A percentile compares a stretch with the other conserved stretches of the same genome.
These are phyloP conservation scores for Amanita molliuscula DNA, from an alignment of 768 basidiomycete genomes.

Conservation along the genomic window DNA sequence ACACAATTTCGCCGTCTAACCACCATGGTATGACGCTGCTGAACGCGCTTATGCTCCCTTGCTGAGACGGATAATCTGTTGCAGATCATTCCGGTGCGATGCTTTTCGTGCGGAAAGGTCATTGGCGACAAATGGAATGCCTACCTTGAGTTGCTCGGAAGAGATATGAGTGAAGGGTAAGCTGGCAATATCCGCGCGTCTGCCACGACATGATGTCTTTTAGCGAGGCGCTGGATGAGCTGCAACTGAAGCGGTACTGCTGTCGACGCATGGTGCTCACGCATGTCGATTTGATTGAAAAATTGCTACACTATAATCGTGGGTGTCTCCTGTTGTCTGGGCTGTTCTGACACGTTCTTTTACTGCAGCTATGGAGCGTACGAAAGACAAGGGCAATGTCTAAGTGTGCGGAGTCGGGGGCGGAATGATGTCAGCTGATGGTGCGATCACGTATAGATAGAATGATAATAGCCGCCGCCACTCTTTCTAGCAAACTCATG, in stretches of 20 bases:
- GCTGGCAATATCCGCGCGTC: background rate
- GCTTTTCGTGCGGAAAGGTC: slow-evolving; percentile 96
- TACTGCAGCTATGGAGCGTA: slow-evolving; percentile 35
- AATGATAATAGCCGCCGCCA: background rate
- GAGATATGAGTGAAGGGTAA: background rate
- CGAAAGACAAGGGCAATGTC: slow-evolving; percentile 29
- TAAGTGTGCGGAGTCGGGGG: slow-evolving; percentile 4
- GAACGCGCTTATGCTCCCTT: background rate
- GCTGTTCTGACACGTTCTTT: background rate
- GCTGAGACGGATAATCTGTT: background rate
- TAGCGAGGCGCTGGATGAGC: slow-evolving; percentile 30
- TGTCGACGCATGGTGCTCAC: slow-evolving; percentile 96
- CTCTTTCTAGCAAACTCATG: background rate
- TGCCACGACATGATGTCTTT: background rate
- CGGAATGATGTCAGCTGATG: slow-evolving; percentile 6
- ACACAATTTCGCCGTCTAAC: background rate
- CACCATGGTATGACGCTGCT: background rate
- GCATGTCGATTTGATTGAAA: slow-evolving; percentile 96
- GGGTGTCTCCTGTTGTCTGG: slow-evolving; percentile 18
- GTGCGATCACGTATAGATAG: background rate
- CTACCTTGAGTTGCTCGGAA: slow-evolving; percentile 70
- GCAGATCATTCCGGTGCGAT: slow-evolving; percentile 93
- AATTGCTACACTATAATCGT: slow-evolving; percentile 95
- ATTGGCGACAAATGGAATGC: slow-evolving; percentile 93
- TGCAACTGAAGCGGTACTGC: slow-evolving; percentile 90